Base-by-base conservation (phyloP, 805 yeast genomes). In the Wickerhamomyces sydowiorum region DNA sequence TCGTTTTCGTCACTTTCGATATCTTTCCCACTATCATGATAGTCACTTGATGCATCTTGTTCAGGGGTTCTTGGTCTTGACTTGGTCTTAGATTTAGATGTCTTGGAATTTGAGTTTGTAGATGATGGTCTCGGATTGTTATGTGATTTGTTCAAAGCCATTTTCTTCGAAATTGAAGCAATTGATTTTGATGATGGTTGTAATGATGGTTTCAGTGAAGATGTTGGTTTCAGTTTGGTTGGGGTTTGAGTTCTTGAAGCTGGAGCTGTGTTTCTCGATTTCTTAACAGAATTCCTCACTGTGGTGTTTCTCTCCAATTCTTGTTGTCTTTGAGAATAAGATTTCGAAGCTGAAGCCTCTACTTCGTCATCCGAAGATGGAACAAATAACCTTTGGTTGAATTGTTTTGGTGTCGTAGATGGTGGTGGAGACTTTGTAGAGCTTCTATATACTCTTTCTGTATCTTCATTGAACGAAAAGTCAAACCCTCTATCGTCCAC, bases 21-120 rank as follows among this genome's bases (percentile, higher is more conserved):
- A 18, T 41, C 43, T 2, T 31, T 22, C 22, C 41, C 48, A 24
- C 38, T 48, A 18, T 45, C 54, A 10, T 38, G 37, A 15, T 17
- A 9, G 17, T 29, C 30, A 25, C 18, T 24, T 12, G 25, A 18
- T 27, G 17, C 27, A 6, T 27, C 18, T 22, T 18, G 8, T 7
- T 32, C 38, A 14, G 31, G 37, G 8, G 25, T 28, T 23, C 27
- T 22, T 7, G 21, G 29, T 17, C 21, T 36, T 36, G 30, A n/a
- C n/a, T n/a, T n/a, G n/a, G n/a, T 27, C 12, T 17, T 28, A n/a
- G n/a, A n/a, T n/a, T n/a, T n/a, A n/a, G n/a, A n/a, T n/a, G n/a
- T n/a, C n/a, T n/a, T n/a, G n/a, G n/a, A n/a, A n/a, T 17, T 29
- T 10, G 7, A 7, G 25, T 7, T 23, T 23, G 25, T 23, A 6